Base-by-base conservation (phyloP, 441 rosid species). In the Populus hybrid region DNA sequence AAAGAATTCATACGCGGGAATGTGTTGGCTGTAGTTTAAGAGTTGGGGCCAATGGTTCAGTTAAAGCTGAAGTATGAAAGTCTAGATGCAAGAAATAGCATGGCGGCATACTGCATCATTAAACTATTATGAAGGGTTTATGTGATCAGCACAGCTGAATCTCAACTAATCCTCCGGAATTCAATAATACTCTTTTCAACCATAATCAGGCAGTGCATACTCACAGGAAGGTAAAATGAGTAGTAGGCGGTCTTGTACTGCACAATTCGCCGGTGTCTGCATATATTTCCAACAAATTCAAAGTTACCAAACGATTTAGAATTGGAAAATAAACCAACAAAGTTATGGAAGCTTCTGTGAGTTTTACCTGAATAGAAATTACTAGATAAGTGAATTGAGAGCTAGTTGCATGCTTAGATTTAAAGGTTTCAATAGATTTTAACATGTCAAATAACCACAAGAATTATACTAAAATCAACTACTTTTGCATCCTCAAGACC, bases 221-320 rank as follows among this genome's bases (percentile, higher is more conserved):
- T 89, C 85, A 94, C 97, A 67, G 97, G 97, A 77, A 94, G 97
- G 84, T 92, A 92, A 85, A 94, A 94, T 53, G 98, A 94, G 79
- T 91, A 94, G 68, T 90, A 94, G 64, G 97, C 95, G 7, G 97
- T 91, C 80, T 94, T 94, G 86, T 91, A 91, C 77, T 92, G 89
- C 82, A 89, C 97, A 81, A 91, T 94, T 64, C 92, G 89, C 32
- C 89, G 89, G 85, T 94, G 95, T 71, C 97, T 94, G 86, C 88
- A 86, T 2, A 67, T 74, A 64, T 53, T 82, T 57, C 28, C 63
- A 83, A 79, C 65, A 67, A 81, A 85, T 64, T 61, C 53, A 71
- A 19, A 9, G 61, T 28, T 28, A 67, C 21, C 3, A 12, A 79
- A 64, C 50, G 1, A 28, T 57, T 64, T 19, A 72, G 5, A 34